phyloP scores from a whole-genome alignment of 345 rosid species.

The Corymbia maculata region DNA sequence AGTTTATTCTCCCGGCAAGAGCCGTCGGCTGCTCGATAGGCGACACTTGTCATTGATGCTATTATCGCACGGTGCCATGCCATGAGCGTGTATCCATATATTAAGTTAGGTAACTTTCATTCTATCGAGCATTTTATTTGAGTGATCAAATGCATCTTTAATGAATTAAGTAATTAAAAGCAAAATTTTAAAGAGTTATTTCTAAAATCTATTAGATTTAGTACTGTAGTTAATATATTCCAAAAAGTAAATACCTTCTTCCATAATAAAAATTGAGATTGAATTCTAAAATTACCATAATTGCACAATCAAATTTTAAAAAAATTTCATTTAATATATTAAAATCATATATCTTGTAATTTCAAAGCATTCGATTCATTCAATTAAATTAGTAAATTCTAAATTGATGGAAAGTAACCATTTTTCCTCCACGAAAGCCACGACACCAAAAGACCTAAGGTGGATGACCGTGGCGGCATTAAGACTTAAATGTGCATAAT shows the following conservation, averaged over 20 bases:
- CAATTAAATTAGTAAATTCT: not conserved
- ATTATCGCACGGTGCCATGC: too few relatives aligned
- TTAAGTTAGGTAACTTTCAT: accelerated
- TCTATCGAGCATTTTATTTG: accelerated
- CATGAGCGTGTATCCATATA: accelerated
- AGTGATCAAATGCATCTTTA: accelerated
- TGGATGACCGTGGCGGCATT: not conserved
- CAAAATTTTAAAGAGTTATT: too few relatives aligned
- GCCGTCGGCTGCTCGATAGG: not conserved
- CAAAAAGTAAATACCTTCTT: too few relatives aligned
- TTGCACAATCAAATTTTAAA: accelerated
- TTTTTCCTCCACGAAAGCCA: not conserved
- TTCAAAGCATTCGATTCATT: accelerated
- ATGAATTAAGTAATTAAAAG: not conserved
- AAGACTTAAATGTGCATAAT: not conserved
- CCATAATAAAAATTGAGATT: too few relatives aligned
- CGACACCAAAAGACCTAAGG: not conserved
- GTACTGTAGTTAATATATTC: too few relatives aligned
- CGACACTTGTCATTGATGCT: too few relatives aligned
- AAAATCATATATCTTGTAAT: not conserved
- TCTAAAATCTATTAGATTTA: too few relatives aligned
- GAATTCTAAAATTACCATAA: not conserved
- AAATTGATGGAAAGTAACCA: not conserved
- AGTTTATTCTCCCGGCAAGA: not conserved
- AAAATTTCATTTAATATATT: not conserved